Evolutionary conservation across 345 rosid genomes (phyloP).

Genomic region (Alliaria petiolata): DNA sequence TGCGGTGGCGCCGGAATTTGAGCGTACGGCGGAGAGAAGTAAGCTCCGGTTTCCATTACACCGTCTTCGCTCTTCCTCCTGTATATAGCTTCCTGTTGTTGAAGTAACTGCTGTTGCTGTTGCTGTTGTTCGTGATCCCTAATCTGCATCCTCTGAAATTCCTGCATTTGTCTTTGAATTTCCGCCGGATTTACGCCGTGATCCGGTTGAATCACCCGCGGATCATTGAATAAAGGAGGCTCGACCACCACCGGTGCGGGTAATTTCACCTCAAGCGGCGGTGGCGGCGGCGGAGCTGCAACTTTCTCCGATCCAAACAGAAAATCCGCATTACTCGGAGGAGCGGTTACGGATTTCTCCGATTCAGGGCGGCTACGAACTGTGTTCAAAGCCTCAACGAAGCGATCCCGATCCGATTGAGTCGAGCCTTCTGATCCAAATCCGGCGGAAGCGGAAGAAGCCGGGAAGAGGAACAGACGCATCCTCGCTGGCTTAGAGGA

Average conservation of each 20-base stretch:
- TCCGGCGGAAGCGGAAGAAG: slow-evolving; percentile 11
- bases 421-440: slow-evolving; percentile 54
- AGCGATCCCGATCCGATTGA: slow-evolving; percentile 68
- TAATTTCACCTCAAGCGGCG: slow-evolving; percentile 29
- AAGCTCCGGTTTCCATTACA: slow-evolving; percentile 33
- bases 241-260: slow-evolving; percentile 25
- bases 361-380: slow-evolving; percentile 44
- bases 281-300: slow-evolving; percentile 29
- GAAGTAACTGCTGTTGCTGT: slow-evolving; percentile 30
- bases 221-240: slow-evolving; percentile 21
- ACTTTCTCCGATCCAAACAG: slow-evolving; percentile 73
- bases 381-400: slow-evolving; percentile 53
- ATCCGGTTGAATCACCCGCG: slow-evolving; percentile 38
- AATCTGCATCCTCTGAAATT: slow-evolving; percentile 77
- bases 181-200: slow-evolving; percentile 43
- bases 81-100: slow-evolving; percentile 46
- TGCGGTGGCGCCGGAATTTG: slow-evolving; percentile 1
- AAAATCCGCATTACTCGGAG: slow-evolving; percentile 56
- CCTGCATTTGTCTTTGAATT: slow-evolving; percentile 54
- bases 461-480: slow-evolving; percentile 77
- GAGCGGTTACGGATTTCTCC: slow-evolving; percentile 29
- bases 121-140: slow-evolving; percentile 48
- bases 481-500: slow-evolving; percentile 78
- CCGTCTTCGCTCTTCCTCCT: slow-evolving; percentile 36
- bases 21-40: slow-evolving; percentile 29